These are phyloP conservation scores for Marvania coccoides DNA, from an alignment of 139 green algal species.

Conservation along the genomic window DNA sequence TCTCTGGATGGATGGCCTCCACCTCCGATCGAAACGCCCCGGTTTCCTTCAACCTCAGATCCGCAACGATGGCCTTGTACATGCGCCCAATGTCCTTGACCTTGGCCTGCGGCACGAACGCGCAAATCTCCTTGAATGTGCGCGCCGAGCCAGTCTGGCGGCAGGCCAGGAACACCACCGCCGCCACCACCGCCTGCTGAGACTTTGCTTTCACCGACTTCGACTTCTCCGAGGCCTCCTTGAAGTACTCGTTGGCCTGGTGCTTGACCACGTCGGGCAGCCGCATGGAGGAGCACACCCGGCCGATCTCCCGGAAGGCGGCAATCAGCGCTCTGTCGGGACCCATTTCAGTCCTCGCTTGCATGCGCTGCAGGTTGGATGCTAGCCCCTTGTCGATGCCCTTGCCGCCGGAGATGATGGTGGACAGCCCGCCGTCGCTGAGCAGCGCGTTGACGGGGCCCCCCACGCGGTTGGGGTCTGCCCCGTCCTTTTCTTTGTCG, in stretches of 20 bases:
- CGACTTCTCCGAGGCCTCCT: conserved; percentile 32
- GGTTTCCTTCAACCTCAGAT: conserved; percentile 39
- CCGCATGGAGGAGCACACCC: conserved; percentile 47
- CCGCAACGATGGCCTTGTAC: conserved; percentile 52
- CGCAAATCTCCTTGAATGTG: conserved; percentile 87
- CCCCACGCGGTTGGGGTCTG: conserved; percentile 78
- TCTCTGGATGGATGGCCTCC: conserved; percentile 25
- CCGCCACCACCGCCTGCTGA: conserved; percentile 62
- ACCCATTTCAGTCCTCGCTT: conserved; percentile 17
- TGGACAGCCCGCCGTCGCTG: conserved; percentile 67
- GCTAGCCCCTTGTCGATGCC: conserved; percentile 22
- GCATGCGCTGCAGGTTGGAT: conserved; percentile 8
- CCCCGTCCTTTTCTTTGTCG: conserved; percentile 79
- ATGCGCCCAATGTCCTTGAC: conserved; percentile 44
- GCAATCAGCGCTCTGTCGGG: conserved; percentile 28
- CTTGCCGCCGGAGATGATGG: conserved; percentile 54
- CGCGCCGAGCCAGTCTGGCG: conserved; percentile 58
- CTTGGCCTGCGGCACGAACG: conserved; percentile 44
- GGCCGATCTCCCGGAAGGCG: conserved; percentile 40
- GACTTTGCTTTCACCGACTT: conserved; percentile 50
- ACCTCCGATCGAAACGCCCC: conserved; percentile 22
- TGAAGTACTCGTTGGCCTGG: conserved; percentile 58
- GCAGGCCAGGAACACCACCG: conserved; percentile 82
- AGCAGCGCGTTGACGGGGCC: conserved; percentile 78
- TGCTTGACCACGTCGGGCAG: conserved; percentile 57